Conservation (phyloP, 2,329 filamentous ascomycete species). For the Hymenoscyphus albidus region DNA sequence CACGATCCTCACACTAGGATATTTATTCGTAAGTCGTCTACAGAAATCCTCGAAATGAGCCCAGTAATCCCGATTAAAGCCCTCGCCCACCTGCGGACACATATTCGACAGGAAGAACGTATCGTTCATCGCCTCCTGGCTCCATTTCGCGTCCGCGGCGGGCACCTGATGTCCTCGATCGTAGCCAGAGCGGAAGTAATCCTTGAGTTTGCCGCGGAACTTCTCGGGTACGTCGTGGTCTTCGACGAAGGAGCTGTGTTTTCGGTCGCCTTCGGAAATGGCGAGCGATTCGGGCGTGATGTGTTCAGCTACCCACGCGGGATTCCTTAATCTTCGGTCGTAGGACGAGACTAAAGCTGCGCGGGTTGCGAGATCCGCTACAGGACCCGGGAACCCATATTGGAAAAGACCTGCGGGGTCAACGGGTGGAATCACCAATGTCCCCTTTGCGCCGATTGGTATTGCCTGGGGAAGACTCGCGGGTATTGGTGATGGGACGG, state of each 20-base stretch:
- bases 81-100: constrained; percentile 96
- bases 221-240: constrained; percentile 74
- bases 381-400: constrained; percentile 88
- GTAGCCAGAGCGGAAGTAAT: constrained; percentile 93
- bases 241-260: constrained; percentile 78
- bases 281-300: constrained; percentile 85
- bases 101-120: constrained; percentile 95
- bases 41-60: constrained; percentile 98
- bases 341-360: constrained; percentile 79
- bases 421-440: constrained; percentile 46
- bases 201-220: constrained; percentile 85
- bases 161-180: constrained; percentile 97
- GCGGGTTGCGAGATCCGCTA: constrained; percentile 75
- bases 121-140: constrained; percentile 87
- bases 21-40: constrained; percentile 71
- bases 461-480: constrained; percentile 29
- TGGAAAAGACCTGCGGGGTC: constrained; percentile 74
- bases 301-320: constrained; percentile 93
- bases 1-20: constrained; percentile 85
- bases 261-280: constrained; percentile 72
- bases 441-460: constrained; percentile 21
- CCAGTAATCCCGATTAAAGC: constrained; percentile 99
- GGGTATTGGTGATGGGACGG: constrained; percentile 27
- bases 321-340: constrained; percentile 88
- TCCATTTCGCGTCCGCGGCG: constrained; percentile 94